Evolutionary conservation across 805 yeast species (phyloP).

Genomic region (Isabelozyma rhagii): DNA sequence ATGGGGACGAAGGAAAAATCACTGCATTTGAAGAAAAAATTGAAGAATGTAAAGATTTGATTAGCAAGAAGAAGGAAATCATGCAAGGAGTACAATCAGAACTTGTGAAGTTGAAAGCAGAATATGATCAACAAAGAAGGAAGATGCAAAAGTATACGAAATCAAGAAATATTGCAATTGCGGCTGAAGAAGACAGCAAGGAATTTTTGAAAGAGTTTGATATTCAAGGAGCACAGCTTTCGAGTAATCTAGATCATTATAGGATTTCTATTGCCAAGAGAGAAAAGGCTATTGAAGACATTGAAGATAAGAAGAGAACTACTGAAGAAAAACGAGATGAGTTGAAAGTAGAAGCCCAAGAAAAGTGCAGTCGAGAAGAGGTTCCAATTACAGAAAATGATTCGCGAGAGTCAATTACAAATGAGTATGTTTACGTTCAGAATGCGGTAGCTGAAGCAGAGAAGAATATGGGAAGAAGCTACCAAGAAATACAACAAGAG

Average conservation of each 20-base stretch:
- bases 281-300: conserved; percentile 7
- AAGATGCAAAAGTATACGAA: conserved; percentile 15
- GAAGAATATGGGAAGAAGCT: conserved; percentile 48
- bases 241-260: conserved; percentile 1
- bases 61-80: conserved; percentile 23
- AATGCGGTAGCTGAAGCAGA: conserved; percentile 51
- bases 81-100: conserved; percentile 9
- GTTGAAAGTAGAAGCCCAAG: conserved; percentile 23
- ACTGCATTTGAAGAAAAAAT: conserved; percentile 30
- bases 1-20: conserved; percentile 42
- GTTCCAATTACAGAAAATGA: conserved; percentile 39
- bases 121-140: conserved; percentile 10
- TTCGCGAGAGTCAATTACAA: conserved; percentile 45
- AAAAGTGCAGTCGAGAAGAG: conserved; percentile 47
- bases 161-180: conserved; percentile 6
- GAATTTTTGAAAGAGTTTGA: conserved; percentile 8
- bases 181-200: background rate
- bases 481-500: conserved; percentile 52
- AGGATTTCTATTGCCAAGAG: conserved; percentile 2
- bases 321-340: conserved; percentile 12
- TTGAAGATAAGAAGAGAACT: conserved; percentile 10
- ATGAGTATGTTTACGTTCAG: conserved; percentile 46
- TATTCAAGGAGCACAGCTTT: conserved; percentile 9
- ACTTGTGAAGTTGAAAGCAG: conserved; percentile 2
- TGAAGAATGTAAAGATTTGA: conserved; percentile 24